These are phyloP conservation scores for Stachybotrys echinatus DNA, from an alignment of 2,329 filamentous ascomycete species.

Conservation along the genomic window DNA sequence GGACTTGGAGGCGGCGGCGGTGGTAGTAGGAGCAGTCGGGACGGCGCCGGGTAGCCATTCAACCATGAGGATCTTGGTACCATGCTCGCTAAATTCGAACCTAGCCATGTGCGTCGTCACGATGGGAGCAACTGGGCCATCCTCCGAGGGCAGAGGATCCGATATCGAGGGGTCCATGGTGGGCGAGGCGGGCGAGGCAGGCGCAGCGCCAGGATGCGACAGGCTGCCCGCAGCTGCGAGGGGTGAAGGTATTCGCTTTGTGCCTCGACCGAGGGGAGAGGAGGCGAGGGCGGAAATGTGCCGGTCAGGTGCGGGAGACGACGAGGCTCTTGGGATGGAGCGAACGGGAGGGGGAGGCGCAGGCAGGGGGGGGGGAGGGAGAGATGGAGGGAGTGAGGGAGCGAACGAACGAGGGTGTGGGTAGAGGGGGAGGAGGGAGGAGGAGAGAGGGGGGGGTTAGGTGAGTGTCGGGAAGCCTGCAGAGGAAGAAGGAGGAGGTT, in stretches of 20 bases:
- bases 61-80: constrained; percentile 89
- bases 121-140: constrained; percentile 5
- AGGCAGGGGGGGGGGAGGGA: neutral
- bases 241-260: neutral
- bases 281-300: neutral
- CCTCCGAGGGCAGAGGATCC: neutral
- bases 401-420: neutral
- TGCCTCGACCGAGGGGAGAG: neutral
- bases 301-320: neutral
- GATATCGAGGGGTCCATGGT: neutral
- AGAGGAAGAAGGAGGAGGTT: no score
- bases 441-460: no score
- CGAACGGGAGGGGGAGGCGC: neutral
- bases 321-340: neutral
- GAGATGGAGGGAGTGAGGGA: neutral
- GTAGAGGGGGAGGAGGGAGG: no score
- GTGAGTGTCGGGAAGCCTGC: no score
- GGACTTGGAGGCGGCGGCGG: constrained; percentile 7
- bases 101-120: constrained; percentile 48
- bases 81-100: constrained; percentile 84
- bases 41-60: constrained; percentile 62
- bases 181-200: neutral
- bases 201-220: neutral
- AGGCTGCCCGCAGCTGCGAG: neutral
- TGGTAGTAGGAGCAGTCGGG: no score